phyloP scores from a whole-genome alignment of 768 basidiomycete species.

The Mycena galopus region DNA sequence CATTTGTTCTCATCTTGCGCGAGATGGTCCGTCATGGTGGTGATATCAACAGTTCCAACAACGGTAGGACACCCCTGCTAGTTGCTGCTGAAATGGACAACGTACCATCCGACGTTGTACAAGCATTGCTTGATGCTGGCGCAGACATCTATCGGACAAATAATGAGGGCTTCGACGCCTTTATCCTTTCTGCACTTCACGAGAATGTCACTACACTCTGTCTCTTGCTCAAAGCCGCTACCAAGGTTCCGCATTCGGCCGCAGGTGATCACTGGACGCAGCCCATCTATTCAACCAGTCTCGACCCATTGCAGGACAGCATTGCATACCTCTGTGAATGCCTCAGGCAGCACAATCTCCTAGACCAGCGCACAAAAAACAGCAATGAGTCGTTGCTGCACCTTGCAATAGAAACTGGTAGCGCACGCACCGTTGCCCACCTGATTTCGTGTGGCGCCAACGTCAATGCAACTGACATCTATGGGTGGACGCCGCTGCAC shows the following conservation, averaged over 20 bases:
- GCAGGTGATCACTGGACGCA: conserved; percentile 1
- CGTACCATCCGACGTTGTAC: background rate
- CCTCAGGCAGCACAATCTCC: conserved; percentile 4
- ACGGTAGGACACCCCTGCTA: background rate
- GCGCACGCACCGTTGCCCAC: background rate
- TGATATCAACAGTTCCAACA: background rate
- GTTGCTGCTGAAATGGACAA: background rate
- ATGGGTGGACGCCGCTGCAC: conserved; percentile 12
- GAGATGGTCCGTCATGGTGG: background rate
- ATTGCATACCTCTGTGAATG: conserved; percentile 17
- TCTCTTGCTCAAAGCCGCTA: background rate
- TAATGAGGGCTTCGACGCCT: conserved; percentile 11
- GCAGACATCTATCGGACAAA: conserved; percentile 6
- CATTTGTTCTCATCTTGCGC: conserved; percentile 4
- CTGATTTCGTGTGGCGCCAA: conserved; percentile 7
- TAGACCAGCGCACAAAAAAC: background rate
- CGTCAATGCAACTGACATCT: background rate
- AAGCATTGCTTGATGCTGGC: conserved; percentile 18
- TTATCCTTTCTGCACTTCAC: conserved; percentile 6
- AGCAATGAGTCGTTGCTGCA: conserved; percentile 3
- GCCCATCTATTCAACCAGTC: background rate
- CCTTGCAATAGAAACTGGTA: conserved; percentile 7
- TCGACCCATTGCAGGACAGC: background rate
- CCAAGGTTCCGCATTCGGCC: background rate
- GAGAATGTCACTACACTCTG: background rate